Conservation (phyloP, 768 basidiomycete species). For the Pisolithus marmoratus region DNA sequence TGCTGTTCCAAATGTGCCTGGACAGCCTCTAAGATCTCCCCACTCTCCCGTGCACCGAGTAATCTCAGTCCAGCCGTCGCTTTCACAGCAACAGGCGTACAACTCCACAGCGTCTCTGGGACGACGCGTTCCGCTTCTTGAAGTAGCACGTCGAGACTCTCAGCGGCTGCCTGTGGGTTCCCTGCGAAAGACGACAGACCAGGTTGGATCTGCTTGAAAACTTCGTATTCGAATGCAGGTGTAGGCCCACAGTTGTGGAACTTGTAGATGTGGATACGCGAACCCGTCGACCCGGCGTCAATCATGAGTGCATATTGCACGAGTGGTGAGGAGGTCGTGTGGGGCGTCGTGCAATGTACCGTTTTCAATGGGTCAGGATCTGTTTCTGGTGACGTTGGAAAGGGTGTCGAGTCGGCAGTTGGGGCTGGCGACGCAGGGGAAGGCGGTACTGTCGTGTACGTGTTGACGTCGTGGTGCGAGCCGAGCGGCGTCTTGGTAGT, state of each 20-base stretch:
- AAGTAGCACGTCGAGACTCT: slow-evolving; percentile 71
- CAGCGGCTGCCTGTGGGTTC: slow-evolving; percentile 65
- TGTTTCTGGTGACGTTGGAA: slow-evolving; percentile 56
- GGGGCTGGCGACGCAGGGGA: neutral
- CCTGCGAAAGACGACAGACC: slow-evolving; percentile 66
- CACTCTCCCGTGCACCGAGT: slow-evolving; percentile 55
- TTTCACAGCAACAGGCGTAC: slow-evolving; percentile 87
- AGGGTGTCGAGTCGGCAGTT: neutral
- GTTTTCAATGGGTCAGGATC: slow-evolving; percentile 74
- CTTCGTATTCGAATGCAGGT: slow-evolving; percentile 86
- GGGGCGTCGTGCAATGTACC: slow-evolving; percentile 59
- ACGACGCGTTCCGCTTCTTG: slow-evolving; percentile 77
- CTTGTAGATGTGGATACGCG: slow-evolving; percentile 97
- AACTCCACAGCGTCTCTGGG: slow-evolving; percentile 51
- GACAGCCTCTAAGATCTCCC: slow-evolving; percentile 73
- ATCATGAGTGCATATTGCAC: slow-evolving; percentile 96
- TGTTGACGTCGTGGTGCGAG: slow-evolving; percentile 8
- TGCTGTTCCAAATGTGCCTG: slow-evolving; percentile 44
- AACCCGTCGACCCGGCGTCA: slow-evolving; percentile 97
- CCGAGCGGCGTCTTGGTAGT: slow-evolving; percentile 7
- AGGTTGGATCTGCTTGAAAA: slow-evolving; percentile 76
- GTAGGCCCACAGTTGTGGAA: slow-evolving; percentile 85
- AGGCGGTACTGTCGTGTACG: neutral
- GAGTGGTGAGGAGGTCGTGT: slow-evolving; percentile 44
- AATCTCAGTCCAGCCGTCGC: slow-evolving; percentile 87